phyloP scores from a whole-genome alignment of 306 rosid genomes.

The Lithocarpus polystachyus region DNA sequence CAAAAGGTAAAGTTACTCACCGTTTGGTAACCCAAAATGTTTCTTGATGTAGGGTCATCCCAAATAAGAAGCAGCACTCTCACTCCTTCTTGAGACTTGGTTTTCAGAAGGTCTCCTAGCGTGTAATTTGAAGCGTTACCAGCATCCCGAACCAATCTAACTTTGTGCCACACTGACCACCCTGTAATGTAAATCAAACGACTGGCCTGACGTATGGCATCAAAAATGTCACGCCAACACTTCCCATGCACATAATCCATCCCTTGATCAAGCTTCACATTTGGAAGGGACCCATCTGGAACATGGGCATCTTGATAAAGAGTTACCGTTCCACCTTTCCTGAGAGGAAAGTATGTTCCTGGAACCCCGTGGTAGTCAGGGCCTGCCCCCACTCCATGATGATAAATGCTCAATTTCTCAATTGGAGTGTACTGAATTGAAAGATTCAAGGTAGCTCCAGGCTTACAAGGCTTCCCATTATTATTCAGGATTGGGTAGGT shows the following conservation, averaged over 20 bases:
- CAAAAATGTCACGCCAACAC: slow-evolving; percentile 84
- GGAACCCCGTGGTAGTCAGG: slow-evolving; percentile 87
- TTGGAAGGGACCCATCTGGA: slow-evolving; percentile 78
- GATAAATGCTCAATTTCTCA: slow-evolving; percentile 60
- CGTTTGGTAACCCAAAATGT: slow-evolving; percentile 74
- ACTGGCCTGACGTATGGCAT: slow-evolving; percentile 68
- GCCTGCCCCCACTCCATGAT: slow-evolving; percentile 85
- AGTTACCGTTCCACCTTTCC: slow-evolving; percentile 82
- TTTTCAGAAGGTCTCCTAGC: slow-evolving; percentile 77
- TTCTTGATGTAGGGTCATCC: slow-evolving; percentile 98
- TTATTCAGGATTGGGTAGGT: slow-evolving; percentile 61
- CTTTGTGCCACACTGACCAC: slow-evolving; percentile 98
- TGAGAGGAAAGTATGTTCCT: slow-evolving; percentile 87
- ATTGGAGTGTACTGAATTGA: slow-evolving; percentile 85
- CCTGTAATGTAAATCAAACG: slow-evolving; percentile 86
- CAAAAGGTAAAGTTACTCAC: slow-evolving; percentile 45
- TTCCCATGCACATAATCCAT: slow-evolving; percentile 66
- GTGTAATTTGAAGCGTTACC: slow-evolving; percentile 32
- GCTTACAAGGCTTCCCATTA: slow-evolving; percentile 87
- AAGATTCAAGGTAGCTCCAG: slow-evolving; percentile 62
- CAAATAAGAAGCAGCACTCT: slow-evolving; percentile 95
- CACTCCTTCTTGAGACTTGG: slow-evolving; percentile 93
- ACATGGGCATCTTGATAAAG: slow-evolving; percentile 95
- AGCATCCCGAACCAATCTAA: slow-evolving; percentile 68
- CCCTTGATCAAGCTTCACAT: slow-evolving; percentile 58